Conservation (phyloP, 2,329 filamentous ascomycete species). For the Aspergillus aculeatinus region DNA sequence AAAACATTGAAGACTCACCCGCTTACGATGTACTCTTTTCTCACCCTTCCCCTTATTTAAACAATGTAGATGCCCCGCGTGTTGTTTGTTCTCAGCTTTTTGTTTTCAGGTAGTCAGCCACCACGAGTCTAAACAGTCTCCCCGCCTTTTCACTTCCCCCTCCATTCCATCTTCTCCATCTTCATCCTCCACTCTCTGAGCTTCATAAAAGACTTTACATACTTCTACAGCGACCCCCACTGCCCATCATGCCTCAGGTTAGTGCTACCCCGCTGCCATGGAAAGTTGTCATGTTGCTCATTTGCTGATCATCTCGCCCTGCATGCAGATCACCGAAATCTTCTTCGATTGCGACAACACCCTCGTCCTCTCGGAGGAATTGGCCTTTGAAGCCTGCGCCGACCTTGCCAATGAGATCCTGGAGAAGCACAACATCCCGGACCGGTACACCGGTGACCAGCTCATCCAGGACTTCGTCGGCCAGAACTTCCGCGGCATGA, state of each 20-base stretch:
- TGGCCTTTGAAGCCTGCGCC: constrained; percentile 89
- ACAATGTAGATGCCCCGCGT: not conserved
- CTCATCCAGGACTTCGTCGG: constrained; percentile 87
- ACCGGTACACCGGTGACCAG: constrained; percentile 73
- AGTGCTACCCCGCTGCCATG: constrained; percentile 1
- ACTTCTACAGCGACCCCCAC: not conserved
- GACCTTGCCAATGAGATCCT: constrained; percentile 86
- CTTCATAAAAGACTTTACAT: not conserved
- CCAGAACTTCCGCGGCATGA: constrained; percentile 93
- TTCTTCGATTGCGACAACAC: constrained; percentile 83
- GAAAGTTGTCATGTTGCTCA: constrained; percentile 5
- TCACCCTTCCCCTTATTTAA: not conserved
- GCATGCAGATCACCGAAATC: constrained; percentile 63
- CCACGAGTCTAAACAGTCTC: not conserved
- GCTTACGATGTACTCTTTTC: not conserved
- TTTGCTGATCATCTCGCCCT: constrained; percentile 14
- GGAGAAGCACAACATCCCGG: constrained; percentile 60
- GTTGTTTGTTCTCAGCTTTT: not conserved
- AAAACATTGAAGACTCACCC: not conserved
- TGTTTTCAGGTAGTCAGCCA: not conserved
- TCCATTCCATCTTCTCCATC: not conserved
- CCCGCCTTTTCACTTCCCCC: not conserved
- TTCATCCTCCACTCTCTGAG: not conserved
- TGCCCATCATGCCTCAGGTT: constrained; percentile 37
- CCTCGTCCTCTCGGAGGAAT: constrained; percentile 83